These are phyloP conservation scores for Miscanthus lutarioriparius DNA, from an alignment of 176 grass and related monocot genomes.

Conservation along the genomic window DNA sequence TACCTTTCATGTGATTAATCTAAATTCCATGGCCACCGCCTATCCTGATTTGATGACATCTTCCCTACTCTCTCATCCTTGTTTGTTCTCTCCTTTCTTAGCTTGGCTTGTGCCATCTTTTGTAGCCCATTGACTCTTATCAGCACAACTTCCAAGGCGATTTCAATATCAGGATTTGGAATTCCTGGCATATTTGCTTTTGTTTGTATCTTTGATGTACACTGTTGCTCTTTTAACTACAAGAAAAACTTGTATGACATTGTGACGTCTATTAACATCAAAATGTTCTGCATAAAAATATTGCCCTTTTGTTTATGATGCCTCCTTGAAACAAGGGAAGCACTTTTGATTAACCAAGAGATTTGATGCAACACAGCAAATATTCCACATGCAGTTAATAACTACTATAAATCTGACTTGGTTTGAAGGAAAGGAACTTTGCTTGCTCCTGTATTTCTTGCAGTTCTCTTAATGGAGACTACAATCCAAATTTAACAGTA, in stretches of 20 bases:
- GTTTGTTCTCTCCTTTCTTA: background rate
- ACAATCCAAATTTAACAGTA: constrained; percentile 12
- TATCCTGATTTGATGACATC: background rate
- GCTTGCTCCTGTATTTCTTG: constrained; percentile 18
- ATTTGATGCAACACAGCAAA: constrained; percentile 12
- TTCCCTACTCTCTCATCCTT: background rate
- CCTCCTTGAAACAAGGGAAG: background rate
- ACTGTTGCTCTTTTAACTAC: constrained; percentile 19
- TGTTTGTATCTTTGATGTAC: constrained; percentile 4
- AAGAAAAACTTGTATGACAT: background rate
- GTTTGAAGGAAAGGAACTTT: constrained; percentile 31
- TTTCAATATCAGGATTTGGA: background rate
- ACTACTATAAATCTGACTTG: constrained; percentile 1
- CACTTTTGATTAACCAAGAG: constrained; percentile 7
- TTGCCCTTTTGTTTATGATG: background rate
- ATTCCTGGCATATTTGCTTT: background rate
- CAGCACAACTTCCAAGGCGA: background rate
- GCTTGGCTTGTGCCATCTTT: constrained; percentile 17
- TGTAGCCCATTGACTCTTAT: background rate
- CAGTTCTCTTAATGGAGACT: constrained; percentile 18
- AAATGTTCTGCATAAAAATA: background rate
- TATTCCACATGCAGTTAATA: constrained; percentile 10
- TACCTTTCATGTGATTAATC: background rate
- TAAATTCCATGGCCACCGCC: background rate
- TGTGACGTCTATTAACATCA: constrained; percentile 19